These are phyloP conservation scores for Metschnikowia koreensis DNA, from an alignment of 805 yeast species.

Conservation along the genomic window DNA sequence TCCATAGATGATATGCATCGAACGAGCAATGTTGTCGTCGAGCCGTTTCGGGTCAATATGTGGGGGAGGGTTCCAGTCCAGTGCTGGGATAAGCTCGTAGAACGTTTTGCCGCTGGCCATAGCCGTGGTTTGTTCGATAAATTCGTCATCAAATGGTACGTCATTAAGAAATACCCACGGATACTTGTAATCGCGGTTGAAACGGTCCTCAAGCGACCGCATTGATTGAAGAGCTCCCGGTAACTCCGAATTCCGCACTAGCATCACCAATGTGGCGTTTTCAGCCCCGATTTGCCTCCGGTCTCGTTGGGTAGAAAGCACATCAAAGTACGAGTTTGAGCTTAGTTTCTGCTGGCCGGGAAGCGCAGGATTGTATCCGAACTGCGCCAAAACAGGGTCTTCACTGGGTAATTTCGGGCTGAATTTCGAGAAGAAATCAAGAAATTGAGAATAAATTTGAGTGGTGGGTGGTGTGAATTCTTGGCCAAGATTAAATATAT, in stretches of 20 bases:
- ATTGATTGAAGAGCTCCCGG: conserved; percentile 59
- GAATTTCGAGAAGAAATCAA: too few relatives aligned
- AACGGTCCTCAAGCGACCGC: conserved; percentile 44
- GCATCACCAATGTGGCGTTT: conserved; percentile 85
- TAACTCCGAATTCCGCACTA: conserved; percentile 79
- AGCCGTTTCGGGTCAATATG: conserved; percentile 32
- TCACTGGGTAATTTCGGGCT: too few relatives aligned
- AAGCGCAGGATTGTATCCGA: conserved; percentile 16
- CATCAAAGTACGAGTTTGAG: conserved; percentile 17
- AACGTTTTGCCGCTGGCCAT: conserved; percentile 44
- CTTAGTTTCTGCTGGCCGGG: conserved; percentile 18
- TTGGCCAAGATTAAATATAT: background rate
- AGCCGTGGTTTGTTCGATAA: conserved; percentile 40
- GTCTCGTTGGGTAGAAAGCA: conserved; percentile 27
- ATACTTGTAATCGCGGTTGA: conserved; percentile 37
- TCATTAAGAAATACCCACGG: conserved; percentile 48
- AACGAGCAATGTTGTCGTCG: conserved; percentile 23
- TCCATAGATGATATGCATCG: conserved; percentile 43
- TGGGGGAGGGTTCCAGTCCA: conserved; percentile 42
- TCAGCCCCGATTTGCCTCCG: conserved; percentile 50
- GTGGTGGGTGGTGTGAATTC: too few relatives aligned
- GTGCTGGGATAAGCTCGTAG: conserved; percentile 40
- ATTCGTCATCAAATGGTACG: conserved; percentile 40
- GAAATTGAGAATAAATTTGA: too few relatives aligned
- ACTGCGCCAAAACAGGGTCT: background rate